These are phyloP conservation scores for Hypsizygus ulmarius DNA, from an alignment of 1,284 basidiomycete genomes.

Conservation along the genomic window DNA sequence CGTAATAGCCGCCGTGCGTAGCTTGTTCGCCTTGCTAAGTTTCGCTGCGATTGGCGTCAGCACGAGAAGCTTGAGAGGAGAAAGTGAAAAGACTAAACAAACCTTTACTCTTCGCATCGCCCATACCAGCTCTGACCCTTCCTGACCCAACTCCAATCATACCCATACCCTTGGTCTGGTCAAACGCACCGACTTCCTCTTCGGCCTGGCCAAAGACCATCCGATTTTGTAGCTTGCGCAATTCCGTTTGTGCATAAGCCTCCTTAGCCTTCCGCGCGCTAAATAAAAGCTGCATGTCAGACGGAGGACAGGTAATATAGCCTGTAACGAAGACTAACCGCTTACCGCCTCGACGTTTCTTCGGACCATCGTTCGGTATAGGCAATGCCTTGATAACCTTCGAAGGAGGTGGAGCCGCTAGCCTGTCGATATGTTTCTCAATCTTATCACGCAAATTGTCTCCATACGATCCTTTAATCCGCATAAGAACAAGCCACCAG, in stretches of 20 bases:
- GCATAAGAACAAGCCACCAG: neutral
- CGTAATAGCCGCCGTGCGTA: conserved; percentile 82
- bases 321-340: conserved; percentile 47
- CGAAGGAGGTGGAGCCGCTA: conserved; percentile 91
- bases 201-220: conserved; percentile 96
- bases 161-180: conserved; percentile 94
- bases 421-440: conserved; percentile 87
- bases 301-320: conserved; percentile 5
- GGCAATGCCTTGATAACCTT: conserved; percentile 95
- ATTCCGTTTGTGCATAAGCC: conserved; percentile 93
- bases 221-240: conserved; percentile 95
- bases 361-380: conserved; percentile 94
- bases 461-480: conserved; percentile 69
- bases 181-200: conserved; percentile 94
- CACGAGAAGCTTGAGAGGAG: neutral
- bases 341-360: conserved; percentile 94
- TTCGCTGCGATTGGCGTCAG: conserved; percentile 61
- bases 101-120: conserved; percentile 89
- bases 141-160: conserved; percentile 91
- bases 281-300: neutral
- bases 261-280: conserved; percentile 97
- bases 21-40: conserved; percentile 93
- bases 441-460: conserved; percentile 80
- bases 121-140: conserved; percentile 82
- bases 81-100: conserved; percentile 23